Conservation (phyloP, 768 basidiomycete genomes). For the Phanerodontia chrysosporium region DNA sequence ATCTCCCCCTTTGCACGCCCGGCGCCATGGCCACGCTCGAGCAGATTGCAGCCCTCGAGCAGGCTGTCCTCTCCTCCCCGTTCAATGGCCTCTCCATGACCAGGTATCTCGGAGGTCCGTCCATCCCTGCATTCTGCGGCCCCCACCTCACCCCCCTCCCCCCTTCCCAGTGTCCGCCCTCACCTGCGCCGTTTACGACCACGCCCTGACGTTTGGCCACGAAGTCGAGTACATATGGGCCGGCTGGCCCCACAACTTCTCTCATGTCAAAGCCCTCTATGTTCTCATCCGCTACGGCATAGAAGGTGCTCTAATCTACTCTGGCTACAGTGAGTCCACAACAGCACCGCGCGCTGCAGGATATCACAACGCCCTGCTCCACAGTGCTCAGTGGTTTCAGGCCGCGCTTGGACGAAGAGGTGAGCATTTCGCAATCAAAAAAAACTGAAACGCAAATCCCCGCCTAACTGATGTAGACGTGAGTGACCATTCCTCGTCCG, state of each 20-base stretch:
- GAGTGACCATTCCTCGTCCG: neutral
- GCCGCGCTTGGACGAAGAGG: neutral
- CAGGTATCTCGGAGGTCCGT: neutral
- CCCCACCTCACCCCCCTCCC: neutral
- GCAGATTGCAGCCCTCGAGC: neutral
- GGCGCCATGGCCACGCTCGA: neutral
- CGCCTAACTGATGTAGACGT: neutral
- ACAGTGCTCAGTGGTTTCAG: neutral
- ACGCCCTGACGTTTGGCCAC: neutral
- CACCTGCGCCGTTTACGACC: neutral
- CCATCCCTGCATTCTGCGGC: neutral
- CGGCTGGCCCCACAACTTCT: neutral
- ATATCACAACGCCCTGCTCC: neutral
- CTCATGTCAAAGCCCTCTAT: neutral
- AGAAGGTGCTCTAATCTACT: neutral
- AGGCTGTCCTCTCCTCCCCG: neutral
- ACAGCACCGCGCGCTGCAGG: neutral
- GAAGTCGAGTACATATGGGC: neutral
- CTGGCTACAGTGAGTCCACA: neutral
- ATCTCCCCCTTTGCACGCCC: too few species aligned
- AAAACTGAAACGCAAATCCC: neutral
- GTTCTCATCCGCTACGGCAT: neutral
- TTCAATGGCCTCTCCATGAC: neutral
- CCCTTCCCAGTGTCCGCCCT: neutral
- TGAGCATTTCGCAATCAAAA: neutral